A percentile compares a stretch with the other conserved stretches of the same genome.
Evolutionary conservation across 2,329 filamentous ascomycete species (phyloP).

Genomic region (Thermochaetoides dissita): DNA sequence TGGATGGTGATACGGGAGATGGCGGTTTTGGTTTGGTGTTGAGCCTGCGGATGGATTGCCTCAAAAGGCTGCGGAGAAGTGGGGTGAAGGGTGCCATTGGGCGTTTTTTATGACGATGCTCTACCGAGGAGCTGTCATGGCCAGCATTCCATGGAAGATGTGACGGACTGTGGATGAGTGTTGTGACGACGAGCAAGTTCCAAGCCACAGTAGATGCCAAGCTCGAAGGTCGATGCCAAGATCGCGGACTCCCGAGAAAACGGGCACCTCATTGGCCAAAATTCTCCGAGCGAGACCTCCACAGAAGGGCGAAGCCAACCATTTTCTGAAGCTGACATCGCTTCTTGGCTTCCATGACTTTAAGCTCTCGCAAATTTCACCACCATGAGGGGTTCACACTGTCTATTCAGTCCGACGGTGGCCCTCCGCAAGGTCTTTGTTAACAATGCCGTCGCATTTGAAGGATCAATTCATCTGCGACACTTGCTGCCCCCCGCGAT

Average conservation of each 20-base stretch:
- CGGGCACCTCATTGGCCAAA: constrained; percentile 3
- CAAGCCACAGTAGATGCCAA: not conserved
- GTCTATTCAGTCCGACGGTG: constrained; percentile 29
- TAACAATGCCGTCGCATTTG: constrained; percentile 19
- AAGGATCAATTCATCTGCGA: constrained; percentile 13
- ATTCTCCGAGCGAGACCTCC: constrained; percentile 1
- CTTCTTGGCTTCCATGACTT: not conserved
- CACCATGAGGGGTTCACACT: constrained; percentile 26
- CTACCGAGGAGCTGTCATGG: too few relatives aligned
- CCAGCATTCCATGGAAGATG: too few relatives aligned
- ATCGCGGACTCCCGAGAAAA: not conserved
- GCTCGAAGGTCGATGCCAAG: not conserved
- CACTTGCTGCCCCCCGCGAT: constrained; percentile 9
- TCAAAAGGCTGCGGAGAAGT: constrained; percentile 5
- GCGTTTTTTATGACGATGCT: too few relatives aligned
- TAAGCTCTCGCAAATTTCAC: constrained; percentile 1
- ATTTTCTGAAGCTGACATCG: not conserved
- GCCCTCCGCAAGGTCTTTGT: constrained; percentile 35
- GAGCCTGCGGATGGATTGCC: constrained; percentile 1
- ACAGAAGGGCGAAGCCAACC: too few relatives aligned
- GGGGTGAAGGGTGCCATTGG: not conserved
- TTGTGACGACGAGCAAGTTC: not conserved
- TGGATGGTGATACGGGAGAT: not conserved
- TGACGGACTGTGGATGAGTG: too few relatives aligned
- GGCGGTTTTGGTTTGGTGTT: not conserved